Evolutionary conservation across 345 rosid species (phyloP).

Genomic region (Melastoma malabathricum): DNA sequence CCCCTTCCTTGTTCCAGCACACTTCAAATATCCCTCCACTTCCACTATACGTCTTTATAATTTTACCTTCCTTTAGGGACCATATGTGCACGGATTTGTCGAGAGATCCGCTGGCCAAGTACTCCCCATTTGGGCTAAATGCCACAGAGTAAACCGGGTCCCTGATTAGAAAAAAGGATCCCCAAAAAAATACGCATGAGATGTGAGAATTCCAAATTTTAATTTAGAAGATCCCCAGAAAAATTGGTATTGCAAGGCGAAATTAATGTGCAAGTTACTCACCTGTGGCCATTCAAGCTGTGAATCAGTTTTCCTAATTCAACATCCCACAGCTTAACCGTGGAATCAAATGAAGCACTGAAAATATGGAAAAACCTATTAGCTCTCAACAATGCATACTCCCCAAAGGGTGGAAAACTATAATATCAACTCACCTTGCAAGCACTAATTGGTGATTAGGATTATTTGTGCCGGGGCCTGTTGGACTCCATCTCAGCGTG

Average conservation of each 20-base stretch:
- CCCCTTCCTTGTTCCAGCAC: conserved; percentile 97
- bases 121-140: conserved; percentile 96
- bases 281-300: conserved; percentile 95
- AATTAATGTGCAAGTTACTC: conserved; percentile 1
- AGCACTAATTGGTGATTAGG: conserved; percentile 76
- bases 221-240: not conserved
- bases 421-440: conserved; percentile 46
- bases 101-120: conserved; percentile 83
- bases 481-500: conserved; percentile 92
- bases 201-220: not conserved
- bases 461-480: conserved; percentile 85
- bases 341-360: conserved; percentile 98
- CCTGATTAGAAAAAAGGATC: conserved; percentile 24
- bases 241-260: not conserved
- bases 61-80: conserved; percentile 87
- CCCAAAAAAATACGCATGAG: not conserved
- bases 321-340: conserved; percentile 97
- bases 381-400: too few relatives aligned
- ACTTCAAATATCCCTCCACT: conserved; percentile 90
- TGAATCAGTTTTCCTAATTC: conserved; percentile 74
- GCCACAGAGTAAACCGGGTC: conserved; percentile 91
- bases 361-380: too few relatives aligned
- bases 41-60: conserved; percentile 82
- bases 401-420: not conserved
- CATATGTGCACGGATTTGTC: conserved; percentile 83